Conservation (phyloP, 305 asterid genomes). For the Stenogyne calaminthoides region DNA sequence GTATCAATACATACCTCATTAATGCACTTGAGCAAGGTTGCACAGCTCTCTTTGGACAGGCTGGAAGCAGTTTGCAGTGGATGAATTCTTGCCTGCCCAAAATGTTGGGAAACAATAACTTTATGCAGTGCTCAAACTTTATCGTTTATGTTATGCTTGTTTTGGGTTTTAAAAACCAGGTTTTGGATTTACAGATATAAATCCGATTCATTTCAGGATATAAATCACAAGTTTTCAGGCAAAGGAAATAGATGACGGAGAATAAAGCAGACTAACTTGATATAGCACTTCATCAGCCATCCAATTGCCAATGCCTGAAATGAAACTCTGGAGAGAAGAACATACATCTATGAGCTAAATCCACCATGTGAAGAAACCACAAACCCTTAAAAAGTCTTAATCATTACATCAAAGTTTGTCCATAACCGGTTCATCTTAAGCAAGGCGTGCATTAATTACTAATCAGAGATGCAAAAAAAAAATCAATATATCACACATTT, state of each 20-base stretch:
- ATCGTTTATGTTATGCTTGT: not conserved
- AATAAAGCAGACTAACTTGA: constrained; percentile 64
- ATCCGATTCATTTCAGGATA: too few relatives aligned
- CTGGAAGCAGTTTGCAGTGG: constrained; percentile 79
- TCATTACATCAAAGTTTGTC: constrained; percentile 8
- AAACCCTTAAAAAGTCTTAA: constrained; percentile 7
- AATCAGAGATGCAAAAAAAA: not conserved
- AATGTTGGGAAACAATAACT: constrained; percentile 13
- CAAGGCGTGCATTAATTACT: not conserved
- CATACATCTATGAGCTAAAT: constrained; percentile 21
- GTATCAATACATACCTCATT: constrained; percentile 59
- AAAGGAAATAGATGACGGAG: constrained; percentile 20
- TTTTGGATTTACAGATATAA: too few relatives aligned
- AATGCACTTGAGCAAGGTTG: constrained; percentile 74
- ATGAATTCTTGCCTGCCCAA: constrained; percentile 87
- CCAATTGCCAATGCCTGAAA: constrained; percentile 98
- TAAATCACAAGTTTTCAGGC: constrained; percentile 3
- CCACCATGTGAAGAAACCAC: constrained; percentile 25
- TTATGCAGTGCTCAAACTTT: constrained; percentile 1
- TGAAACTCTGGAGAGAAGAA: constrained; percentile 70
- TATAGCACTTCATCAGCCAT: constrained; percentile 97
- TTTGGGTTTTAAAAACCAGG: too few relatives aligned
- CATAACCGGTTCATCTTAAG: constrained; percentile 15
- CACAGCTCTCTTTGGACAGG: constrained; percentile 70
- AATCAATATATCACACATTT: not conserved